phyloP scores from a whole-genome alignment of 2,329 filamentous ascomycete genomes.

The Apiospora saccharicola region DNA sequence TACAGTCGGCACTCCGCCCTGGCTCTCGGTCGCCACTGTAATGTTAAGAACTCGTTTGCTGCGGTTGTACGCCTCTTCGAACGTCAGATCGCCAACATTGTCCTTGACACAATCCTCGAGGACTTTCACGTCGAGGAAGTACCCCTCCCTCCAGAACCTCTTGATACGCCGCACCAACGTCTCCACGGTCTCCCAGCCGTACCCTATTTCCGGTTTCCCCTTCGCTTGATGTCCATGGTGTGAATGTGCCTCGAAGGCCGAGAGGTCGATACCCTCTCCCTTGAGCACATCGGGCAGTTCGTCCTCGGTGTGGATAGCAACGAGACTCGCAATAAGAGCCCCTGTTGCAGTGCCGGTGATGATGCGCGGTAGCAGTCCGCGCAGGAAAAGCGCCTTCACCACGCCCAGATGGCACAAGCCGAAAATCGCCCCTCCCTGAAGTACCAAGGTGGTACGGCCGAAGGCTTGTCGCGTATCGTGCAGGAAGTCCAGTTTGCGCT shows the following conservation, averaged over 20 bases:
- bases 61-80: conserved; percentile 87
- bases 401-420: conserved; percentile 90
- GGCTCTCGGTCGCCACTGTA: conserved; percentile 79
- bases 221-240: conserved; percentile 41
- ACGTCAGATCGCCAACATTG: conserved; percentile 89
- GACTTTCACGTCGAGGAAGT: conserved; percentile 83
- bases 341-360: conserved; percentile 92
- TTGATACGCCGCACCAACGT: conserved; percentile 72
- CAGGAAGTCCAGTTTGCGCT: conserved; percentile 84
- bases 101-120: conserved; percentile 84
- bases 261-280: conserved; percentile 82
- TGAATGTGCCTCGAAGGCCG: conserved; percentile 69
- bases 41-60: conserved; percentile 93
- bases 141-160: conserved; percentile 78
- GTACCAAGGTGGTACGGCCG: conserved; percentile 82
- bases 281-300: conserved; percentile 80
- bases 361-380: conserved; percentile 84
- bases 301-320: conserved; percentile 86
- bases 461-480: conserved; percentile 90
- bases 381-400: conserved; percentile 83
- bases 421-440: conserved; percentile 92
- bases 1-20: conserved; percentile 80
- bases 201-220: conserved; percentile 48
- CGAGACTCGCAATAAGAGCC: conserved; percentile 86
- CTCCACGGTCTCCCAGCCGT: conserved; percentile 64